Evolutionary conservation across 2,329 filamentous ascomycete species (phyloP), one percentile per base, ranked within the genome.

Genomic region (Colletotrichum graminicola): DNA sequence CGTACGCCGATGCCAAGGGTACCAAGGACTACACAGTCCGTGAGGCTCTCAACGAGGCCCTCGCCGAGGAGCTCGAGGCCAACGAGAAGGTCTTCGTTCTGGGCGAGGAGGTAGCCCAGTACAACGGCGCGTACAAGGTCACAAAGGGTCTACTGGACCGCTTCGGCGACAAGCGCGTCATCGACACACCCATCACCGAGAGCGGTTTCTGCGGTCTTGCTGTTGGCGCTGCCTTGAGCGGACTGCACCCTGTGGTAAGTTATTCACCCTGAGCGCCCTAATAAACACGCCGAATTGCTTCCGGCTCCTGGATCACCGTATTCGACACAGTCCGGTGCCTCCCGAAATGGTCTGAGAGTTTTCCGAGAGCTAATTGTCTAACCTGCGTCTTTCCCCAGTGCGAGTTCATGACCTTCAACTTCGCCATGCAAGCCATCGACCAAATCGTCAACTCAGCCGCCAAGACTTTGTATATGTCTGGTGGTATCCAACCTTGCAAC

Each of bases 381-480:
- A 72, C 61, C 23, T 11, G 32, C 32, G n/a, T 60, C 16, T 47
- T 12, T 49, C 29, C 34, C 7, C 76, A 96, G 94, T 96, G 93
- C 90, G 96, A 99, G 87, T 99, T 99, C 89, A 99, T 99, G 96
- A 99, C 96, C 80, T 98, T 97, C 91, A 99, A 99, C 90, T 98
- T 98, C 82, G 95, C 96, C 84, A 99, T 99, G 96, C 96, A 99
- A 87, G 94, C 96, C 82, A 99, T 99, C 84, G 96, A 99, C 83
- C 96, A 99, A 84, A 94, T 99, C 82, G 95, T 99, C 90, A 99
- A 99, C 91, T 98, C 95, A 61, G 96, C 89, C 77, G 96, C 94
- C 80, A 99, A 99, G 90, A 99, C 96, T 69, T 95, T 99, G 81
- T 99, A 99, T 89, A 99, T 99, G 96, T 98, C 96, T 75, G 96